A percentile compares a stretch with the other conserved stretches of the same genome.
Evolutionary conservation across 2,329 filamentous ascomycete species (phyloP).

Genomic region (Ascocoryne sarcoides): DNA sequence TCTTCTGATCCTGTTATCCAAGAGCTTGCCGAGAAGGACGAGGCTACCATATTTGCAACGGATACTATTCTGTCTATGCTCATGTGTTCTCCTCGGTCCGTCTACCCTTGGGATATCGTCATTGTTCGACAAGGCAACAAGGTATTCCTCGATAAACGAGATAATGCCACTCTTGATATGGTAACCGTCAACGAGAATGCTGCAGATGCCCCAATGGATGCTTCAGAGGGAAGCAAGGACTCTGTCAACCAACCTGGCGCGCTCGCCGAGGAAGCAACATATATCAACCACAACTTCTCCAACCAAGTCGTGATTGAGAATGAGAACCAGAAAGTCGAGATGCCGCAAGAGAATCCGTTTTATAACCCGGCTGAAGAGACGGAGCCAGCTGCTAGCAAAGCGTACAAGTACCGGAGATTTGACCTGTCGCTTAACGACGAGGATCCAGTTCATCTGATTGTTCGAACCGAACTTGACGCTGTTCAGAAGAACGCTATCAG

Average conservation of each 20-base stretch:
- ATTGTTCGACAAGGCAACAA: slow-evolving; percentile 90
- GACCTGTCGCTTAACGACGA: slow-evolving; percentile 86
- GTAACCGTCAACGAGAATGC: slow-evolving; percentile 99
- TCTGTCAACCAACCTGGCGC: slow-evolving; percentile 87
- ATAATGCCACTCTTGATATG: slow-evolving; percentile 89
- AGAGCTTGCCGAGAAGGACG: slow-evolving; percentile 89
- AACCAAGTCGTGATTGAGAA: slow-evolving; percentile 89
- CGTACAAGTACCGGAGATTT: slow-evolving; percentile 97
- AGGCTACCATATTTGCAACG: slow-evolving; percentile 93
- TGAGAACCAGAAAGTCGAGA: slow-evolving; percentile 67
- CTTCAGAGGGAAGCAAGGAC: slow-evolving; percentile 87
- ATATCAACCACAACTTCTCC: slow-evolving; percentile 99
- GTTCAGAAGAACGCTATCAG: slow-evolving; percentile 90
- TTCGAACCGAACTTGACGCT: slow-evolving; percentile 91
- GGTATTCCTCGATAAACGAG: slow-evolving; percentile 98
- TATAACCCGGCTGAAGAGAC: slow-evolving; percentile 91
- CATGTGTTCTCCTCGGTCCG: slow-evolving; percentile 93
- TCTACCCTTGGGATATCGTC: slow-evolving; percentile 98
- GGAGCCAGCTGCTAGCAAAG: slow-evolving; percentile 89
- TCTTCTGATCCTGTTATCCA: slow-evolving; percentile 95
- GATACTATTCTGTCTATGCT: slow-evolving; percentile 98
- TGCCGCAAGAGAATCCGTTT: slow-evolving; percentile 90
- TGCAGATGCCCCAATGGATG: slow-evolving; percentile 85
- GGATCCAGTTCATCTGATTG: slow-evolving; percentile 84
- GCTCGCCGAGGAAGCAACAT: slow-evolving; percentile 92